Evolutionary conservation across 2,329 filamentous ascomycete species (phyloP).

Genomic region (Cryphonectria parasitica): DNA sequence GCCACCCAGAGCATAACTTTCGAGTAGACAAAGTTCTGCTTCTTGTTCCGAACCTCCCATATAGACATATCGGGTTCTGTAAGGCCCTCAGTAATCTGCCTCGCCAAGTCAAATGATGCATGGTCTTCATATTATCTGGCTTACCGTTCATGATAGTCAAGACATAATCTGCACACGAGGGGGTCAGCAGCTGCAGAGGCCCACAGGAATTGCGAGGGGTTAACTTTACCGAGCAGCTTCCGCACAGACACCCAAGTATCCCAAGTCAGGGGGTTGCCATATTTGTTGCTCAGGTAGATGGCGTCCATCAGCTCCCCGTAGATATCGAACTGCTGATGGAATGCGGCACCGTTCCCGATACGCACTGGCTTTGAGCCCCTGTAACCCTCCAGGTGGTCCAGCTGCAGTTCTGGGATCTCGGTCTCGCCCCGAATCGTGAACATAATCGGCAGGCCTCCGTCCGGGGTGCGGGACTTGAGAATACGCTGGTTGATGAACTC

Average conservation of each 20-base stretch:
- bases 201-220: not conserved
- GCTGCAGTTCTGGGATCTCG: conserved; percentile 71
- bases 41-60: conserved; percentile 77
- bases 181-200: not conserved
- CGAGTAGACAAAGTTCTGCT: conserved; percentile 80
- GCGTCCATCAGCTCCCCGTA: conserved; percentile 79
- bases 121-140: not conserved
- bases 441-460: conserved; percentile 76
- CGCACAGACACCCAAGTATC: conserved; percentile 75
- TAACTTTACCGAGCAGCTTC: conserved; percentile 59
- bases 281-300: conserved; percentile 80
- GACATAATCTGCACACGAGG: conserved; percentile 61
- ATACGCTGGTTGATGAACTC: conserved; percentile 76
- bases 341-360: conserved; percentile 77
- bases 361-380: conserved; percentile 71
- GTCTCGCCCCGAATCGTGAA: conserved; percentile 78
- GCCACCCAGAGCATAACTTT: conserved; percentile 85
- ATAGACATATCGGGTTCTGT: conserved; percentile 77
- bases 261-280: conserved; percentile 76
- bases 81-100: conserved; percentile 22
- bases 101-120: not conserved
- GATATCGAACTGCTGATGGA: conserved; percentile 78
- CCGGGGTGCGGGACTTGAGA: conserved; percentile 59
- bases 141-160: conserved; percentile 66
- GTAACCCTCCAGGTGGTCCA: conserved; percentile 74